Percentiles rank a stretch among this genome's conserved stretches.
phyloP scores from a whole-genome alignment of 2,329 filamentous ascomycete species.

The Monosporascus sp. region DNA sequence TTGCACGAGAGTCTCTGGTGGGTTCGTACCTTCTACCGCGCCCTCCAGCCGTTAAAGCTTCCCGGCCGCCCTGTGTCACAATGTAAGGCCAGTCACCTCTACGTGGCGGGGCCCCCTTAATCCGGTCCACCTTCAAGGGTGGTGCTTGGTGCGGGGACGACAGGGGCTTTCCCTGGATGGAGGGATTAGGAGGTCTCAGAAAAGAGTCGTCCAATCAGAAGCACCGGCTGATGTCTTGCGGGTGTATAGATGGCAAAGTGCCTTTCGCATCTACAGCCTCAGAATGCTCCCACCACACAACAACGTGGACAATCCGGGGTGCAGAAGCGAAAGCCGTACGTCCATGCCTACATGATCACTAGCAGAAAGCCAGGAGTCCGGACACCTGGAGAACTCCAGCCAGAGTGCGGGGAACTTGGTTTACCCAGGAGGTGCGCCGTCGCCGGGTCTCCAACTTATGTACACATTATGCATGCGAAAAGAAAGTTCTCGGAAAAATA shows the following conservation, averaged over 20 bases:
- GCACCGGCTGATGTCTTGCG: no score
- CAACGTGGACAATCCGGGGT: background rate
- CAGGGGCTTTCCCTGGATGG: background rate
- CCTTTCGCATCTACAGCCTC: background rate
- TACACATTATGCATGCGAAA: no score
- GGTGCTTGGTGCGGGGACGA: background rate
- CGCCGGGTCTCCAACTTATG: no score
- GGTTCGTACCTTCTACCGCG: slow-evolving; percentile 6
- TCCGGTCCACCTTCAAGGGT: background rate
- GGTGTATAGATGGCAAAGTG: background rate
- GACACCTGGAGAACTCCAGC: background rate
- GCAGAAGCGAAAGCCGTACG: background rate
- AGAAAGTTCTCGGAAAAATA: no score
- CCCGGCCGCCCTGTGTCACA: slow-evolving; percentile 17
- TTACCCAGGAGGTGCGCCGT: no score
- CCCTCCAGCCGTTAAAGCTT: slow-evolving; percentile 18
- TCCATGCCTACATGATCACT: background rate
- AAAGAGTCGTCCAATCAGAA: no score
- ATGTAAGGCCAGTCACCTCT: slow-evolving; percentile 16
- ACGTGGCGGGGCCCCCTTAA: background rate
- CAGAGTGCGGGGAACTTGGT: background rate
- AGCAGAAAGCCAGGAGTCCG: background rate
- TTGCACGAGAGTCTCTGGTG: slow-evolving; percentile 2
- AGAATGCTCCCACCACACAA: background rate
- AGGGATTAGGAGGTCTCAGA: no score